These are phyloP conservation scores for Grosmannia huntii DNA, from an alignment of 2,329 filamentous ascomycete genomes.

Conservation along the genomic window DNA sequence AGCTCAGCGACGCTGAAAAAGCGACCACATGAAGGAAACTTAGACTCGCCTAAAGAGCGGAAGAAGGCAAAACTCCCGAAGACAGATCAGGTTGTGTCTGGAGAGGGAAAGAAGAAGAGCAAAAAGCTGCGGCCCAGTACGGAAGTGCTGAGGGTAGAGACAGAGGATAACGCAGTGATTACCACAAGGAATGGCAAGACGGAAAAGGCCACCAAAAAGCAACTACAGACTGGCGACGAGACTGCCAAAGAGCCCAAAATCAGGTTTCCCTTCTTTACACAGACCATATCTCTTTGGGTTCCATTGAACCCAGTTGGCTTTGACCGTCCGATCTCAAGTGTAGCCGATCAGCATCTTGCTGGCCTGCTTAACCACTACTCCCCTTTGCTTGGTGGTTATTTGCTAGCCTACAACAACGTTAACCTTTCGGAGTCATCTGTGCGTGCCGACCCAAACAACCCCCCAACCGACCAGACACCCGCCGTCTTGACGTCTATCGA, in stretches of 20 bases:
- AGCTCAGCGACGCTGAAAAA: background rate
- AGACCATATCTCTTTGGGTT: conserved; percentile 71
- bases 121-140: background rate
- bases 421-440: conserved; percentile 48
- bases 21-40: background rate
- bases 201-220: background rate
- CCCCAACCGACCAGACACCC: conserved; percentile 33
- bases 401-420: conserved; percentile 61
- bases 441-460: conserved; percentile 26
- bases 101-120: background rate
- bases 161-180: background rate
- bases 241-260: conserved; percentile 17
- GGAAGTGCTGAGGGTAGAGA: background rate
- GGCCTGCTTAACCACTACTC: conserved; percentile 69
- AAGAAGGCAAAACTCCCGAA: conserved; percentile 8
- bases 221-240: conserved; percentile 11
- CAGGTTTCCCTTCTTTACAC: conserved; percentile 61
- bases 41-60: background rate
- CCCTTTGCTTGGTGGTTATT: conserved; percentile 56
- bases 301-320: conserved; percentile 61
- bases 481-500: conserved; percentile 42
- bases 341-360: conserved; percentile 61
- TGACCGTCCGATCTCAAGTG: conserved; percentile 54
- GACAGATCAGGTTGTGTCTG: background rate
- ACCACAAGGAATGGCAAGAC: conserved; percentile 1